A percentile compares a stretch with the other conserved stretches of the same genome.
Conservation (phyloP, 176 grass and related monocot species). For the Zizania latifolia region DNA sequence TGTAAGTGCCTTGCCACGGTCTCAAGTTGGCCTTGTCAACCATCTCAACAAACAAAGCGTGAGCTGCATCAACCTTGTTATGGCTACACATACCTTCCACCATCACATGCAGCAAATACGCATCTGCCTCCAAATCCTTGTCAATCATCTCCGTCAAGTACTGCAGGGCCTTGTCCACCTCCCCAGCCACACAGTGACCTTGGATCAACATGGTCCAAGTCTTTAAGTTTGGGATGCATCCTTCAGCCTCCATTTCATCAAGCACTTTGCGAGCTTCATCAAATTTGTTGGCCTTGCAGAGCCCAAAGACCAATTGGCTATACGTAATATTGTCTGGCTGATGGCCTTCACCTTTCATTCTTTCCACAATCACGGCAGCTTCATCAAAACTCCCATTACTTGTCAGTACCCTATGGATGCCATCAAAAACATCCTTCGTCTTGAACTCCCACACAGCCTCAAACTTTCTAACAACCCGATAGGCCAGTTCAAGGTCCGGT, state of each 20-base stretch:
- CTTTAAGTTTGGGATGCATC: slow-evolving; percentile 66
- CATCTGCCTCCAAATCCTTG: slow-evolving; percentile 50
- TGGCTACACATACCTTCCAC: slow-evolving; percentile 57
- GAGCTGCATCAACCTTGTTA: slow-evolving; percentile 42
- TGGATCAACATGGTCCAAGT: slow-evolving; percentile 94
- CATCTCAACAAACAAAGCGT: slow-evolving; percentile 67
- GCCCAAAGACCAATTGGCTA: slow-evolving; percentile 76
- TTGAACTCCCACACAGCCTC: slow-evolving; percentile 43
- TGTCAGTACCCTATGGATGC: slow-evolving; percentile 71
- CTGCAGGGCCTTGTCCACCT: slow-evolving; percentile 55
- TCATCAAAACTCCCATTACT: slow-evolving; percentile 61
- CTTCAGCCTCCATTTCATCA: slow-evolving; percentile 55
- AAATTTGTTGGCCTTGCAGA: slow-evolving; percentile 58
- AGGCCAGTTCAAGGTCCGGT: slow-evolving; percentile 61
- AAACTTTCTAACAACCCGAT: slow-evolving; percentile 62
- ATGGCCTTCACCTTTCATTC: slow-evolving; percentile 57
- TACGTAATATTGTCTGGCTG: slow-evolving; percentile 81
- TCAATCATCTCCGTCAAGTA: slow-evolving; percentile 68
- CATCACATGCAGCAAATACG: slow-evolving; percentile 62
- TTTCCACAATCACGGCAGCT: slow-evolving; percentile 48
- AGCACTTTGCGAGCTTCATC: slow-evolving; percentile 66
- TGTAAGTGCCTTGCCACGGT: slow-evolving; percentile 64
- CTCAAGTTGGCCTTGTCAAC: slow-evolving; percentile 48
- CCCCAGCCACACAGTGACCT: slow-evolving; percentile 56
- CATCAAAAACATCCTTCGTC: slow-evolving; percentile 71